Base-by-base conservation (phyloP, 129 eudicot genomes). In the Silybum marianum region DNA sequence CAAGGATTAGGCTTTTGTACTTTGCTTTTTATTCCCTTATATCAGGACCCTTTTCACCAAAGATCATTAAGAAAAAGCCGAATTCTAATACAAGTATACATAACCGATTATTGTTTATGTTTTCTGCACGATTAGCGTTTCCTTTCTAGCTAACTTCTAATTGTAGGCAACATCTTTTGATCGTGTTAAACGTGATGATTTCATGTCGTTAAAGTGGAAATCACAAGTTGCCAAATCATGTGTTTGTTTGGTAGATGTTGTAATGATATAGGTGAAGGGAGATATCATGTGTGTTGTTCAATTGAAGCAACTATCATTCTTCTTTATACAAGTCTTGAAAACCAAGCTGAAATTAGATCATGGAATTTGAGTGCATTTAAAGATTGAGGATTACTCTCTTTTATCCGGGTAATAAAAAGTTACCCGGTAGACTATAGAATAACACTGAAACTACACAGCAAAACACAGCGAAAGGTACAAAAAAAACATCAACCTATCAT, bases 1-100 rank as follows among this genome's bases (percentile, higher is more conserved):
- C 82, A 83, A 77, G 74, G 82, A 77, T 83, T 77, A 77, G 25
- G 74, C 82, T 77, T 82, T 76, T 70, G 54, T 39, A 65, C 44
- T 48, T 48, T 51, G 77, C 51, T 60, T 83, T 77, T 77, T 77
- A 26, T 71, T 63, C 78, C 73, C 40, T 71, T 54, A 77, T 60
- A 83, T 83, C 40, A 77, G 78, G 82, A 71, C 46, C 74, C 69
- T 63, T 83, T 71, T 39, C 32, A 69, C 48, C 82, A 26, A 78
- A 78, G 21, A n/a, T 19, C 48, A 13, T 23, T 34, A 38, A 25
- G 42, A 77, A 76, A 76, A 51, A 38, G 36, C n/a, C 54, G 18
- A 34, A 36, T 51, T 82, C 40, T 42, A 21, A 30, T 46, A 30
- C 70, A 48, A 44, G 58, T 75, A 44, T 46, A 69, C 67, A 44